Evolutionary conservation across 768 basidiomycete species (phyloP), one percentile per base, ranked within the genome.

Genomic region (Termitomyces sp.): DNA sequence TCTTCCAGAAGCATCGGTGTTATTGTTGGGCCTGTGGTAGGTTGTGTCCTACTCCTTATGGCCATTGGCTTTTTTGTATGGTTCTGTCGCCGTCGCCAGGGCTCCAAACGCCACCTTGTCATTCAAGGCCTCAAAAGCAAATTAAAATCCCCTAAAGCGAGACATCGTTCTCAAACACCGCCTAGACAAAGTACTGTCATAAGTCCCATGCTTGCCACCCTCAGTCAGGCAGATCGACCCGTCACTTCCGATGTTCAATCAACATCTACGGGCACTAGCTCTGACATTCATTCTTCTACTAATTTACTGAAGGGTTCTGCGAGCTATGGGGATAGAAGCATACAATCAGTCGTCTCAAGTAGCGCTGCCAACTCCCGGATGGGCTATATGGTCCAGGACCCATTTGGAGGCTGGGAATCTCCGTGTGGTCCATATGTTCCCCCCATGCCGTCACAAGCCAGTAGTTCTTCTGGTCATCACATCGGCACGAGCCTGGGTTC

Each of bases 201-300:
- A 15, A 64, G 60, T 20, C 63, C 63, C 4, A 59, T 64, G 60
- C 52, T 64, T 36, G 63, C 63, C 36, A 64, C 63, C 43, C 52
- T 64, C 11, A 47, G 32, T 12, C 63, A 64, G 34, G 47, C 29
- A 38, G 31, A 53, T 29, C 56, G 42, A 32, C 59, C 53, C 42
- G 29, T 50, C 12, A 56, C 38, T 38, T 59, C 20, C 11, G 58
- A 60, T 29, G 42, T 40, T 37, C 54, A 14, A 38, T 63, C 58
- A 14, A 56, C 62, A 6, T 46, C 17, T 48, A 56, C 60, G 34
- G 47, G 57, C 36, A 34, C 47, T 43, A 29, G 38, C 20, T 61
- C 60, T n/a, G 58, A 62, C n/a, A 17, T 54, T 9, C 58, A 34
- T 51, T 62, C 61, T 20, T 62, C 51, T 20, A 60, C 60, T 10